Base-by-base conservation (phyloP, 2,329 filamentous ascomycete species). In the Diaporthe vaccinii region DNA sequence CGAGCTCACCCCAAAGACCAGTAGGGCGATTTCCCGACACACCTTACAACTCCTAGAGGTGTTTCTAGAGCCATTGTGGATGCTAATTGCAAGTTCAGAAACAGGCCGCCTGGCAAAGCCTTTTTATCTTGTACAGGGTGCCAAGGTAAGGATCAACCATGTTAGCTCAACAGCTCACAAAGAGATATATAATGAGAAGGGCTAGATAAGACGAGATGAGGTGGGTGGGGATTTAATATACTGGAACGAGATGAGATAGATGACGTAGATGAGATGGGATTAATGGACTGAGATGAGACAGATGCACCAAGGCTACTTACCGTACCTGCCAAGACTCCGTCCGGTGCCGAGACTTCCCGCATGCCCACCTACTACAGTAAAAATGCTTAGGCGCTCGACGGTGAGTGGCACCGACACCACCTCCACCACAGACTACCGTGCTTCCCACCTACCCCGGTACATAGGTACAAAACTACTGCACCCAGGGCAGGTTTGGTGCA, bases 301-400 rank as follows among this genome's bases (percentile, higher is more conserved):
- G 14, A 34, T 57, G 53, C 53, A 57, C 53, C 7, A 14, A 31
- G 25, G 25, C 25, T 31, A 20, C 28, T 34, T 31, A 20, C 28
- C 22, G 55, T 57, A 34, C 31, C 46, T 25, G 46, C 62, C 62
- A 68, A 68, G 62, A 49, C 46, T 25, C 44, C 46, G 39, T 28
- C 51, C 51, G 25, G 31, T 68, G 62, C 62, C 65, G 65, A 68
- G 65, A 68, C 22, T 68, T 51, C 34, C 65, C 65, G 46, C 46
- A 25, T 53, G 62, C 62, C 62, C 62, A 53, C 62, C 53, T 22
- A 51, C 46, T 36, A 68, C n/a, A n/a, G n/a, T n/a, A n/a, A n/a
- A 53, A 39, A 25, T 68, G 62, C 44, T 53, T 51, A 31, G 28
- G 3, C 20, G 6, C 62, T 25, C n/a, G 31, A 31, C 46, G 62